Conservation (phyloP, 805 yeast species). For the Debaryomyces maramus region DNA sequence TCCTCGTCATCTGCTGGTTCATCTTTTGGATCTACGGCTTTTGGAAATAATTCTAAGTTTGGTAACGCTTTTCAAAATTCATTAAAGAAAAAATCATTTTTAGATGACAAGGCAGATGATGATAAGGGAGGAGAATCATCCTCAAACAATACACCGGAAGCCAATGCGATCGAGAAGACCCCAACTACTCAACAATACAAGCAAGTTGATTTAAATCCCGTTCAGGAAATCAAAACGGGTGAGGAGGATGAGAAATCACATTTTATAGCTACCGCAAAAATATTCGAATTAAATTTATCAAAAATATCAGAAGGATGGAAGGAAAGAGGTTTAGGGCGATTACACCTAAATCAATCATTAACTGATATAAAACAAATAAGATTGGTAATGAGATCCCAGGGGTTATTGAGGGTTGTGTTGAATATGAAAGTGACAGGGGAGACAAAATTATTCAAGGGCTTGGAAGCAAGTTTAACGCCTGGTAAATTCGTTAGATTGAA, state of each 20-base stretch:
- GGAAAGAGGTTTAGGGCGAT: constrained; percentile 86
- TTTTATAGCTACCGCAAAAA: constrained; percentile 70
- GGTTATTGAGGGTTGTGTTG: constrained; percentile 76
- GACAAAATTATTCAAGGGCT: constrained; percentile 70
- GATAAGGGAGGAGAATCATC: constrained; percentile 20
- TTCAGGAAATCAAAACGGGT: constrained; percentile 70
- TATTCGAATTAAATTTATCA: constrained; percentile 71
- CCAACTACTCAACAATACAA: constrained; percentile 41
- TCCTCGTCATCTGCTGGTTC: constrained; percentile 9
- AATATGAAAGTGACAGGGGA: constrained; percentile 67
- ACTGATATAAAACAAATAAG: constrained; percentile 50
- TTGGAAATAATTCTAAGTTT: constrained; percentile 49
- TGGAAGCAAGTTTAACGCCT: constrained; percentile 80
- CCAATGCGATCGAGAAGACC: constrained; percentile 15
- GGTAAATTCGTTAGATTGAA: constrained; percentile 81
- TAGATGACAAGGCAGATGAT: constrained; percentile 37
- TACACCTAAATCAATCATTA: constrained; percentile 68
- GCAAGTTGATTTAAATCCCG: constrained; percentile 59
- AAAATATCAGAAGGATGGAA: constrained; percentile 83
- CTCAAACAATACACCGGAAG: constrained; percentile 19
- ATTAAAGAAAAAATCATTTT: constrained; percentile 54
- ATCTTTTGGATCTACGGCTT: constrained; percentile 22
- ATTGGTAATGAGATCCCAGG: constrained; percentile 88
- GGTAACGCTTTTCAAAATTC: constrained; percentile 58
- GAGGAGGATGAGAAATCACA: constrained; percentile 81